Evolutionary conservation across 768 basidiomycete genomes (phyloP), one percentile per base, ranked within the genome.

Genomic region (Hydnomerulius pinastri): DNA sequence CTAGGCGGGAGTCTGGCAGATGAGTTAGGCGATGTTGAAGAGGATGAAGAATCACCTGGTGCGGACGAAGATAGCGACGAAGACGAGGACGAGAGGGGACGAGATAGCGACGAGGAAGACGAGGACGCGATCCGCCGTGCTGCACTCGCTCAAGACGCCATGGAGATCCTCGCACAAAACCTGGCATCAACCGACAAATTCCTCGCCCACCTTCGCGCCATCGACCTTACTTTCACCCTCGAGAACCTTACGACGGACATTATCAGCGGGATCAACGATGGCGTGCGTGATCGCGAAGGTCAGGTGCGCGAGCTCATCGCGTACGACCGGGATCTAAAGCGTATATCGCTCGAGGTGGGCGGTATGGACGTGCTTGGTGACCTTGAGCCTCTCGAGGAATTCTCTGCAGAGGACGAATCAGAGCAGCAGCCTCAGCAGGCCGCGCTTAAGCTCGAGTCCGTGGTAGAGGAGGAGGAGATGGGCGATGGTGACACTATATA

Each of bases 221-320:
- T 92, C 39, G 92, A 93, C 66, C 65, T 71, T 25, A 60, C 71
- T 4, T 64, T 62, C 23, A 53, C 65, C 9, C 70, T 94, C 53
- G 92, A 95, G 69, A 74, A 68, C 35, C 73, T 90, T 36, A 87
- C 92, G 6, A 82, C 86, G 15, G 82, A 87, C 56, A 76, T 91
- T 53, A 89, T 95, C 58, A 79, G 90, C 30, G 77, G 80, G 29
- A 77, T 93, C 52, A 87, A 92, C 67, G 85, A 87, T 48, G 79
- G 83, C 11, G 80, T 82, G 29, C 81, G 84, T 40, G 85, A 90
- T 59, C 80, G 92, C 49, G 92, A 94, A 65, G 78, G 76, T 3
- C 92, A 94, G 69, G 81, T 91, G 4, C 85, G 92, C 44, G 88
- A 85, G 61, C 69, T 94, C 46, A 71, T 85, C 29, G 87, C 85